Conservation (phyloP, 1,284 basidiomycete genomes). For the Termitomyces sp. region DNA sequence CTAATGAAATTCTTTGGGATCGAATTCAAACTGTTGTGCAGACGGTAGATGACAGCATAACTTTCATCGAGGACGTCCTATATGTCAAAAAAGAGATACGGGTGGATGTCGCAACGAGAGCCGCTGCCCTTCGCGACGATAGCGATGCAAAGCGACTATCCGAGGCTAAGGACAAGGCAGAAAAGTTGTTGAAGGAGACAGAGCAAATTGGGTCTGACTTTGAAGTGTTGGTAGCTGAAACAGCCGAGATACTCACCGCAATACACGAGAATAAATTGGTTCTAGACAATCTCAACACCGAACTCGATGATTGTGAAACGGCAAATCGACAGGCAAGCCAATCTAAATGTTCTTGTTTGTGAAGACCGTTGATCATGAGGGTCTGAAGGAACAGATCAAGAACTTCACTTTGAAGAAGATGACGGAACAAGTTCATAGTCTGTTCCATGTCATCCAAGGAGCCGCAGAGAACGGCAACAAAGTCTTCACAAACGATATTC, state of each 20-base stretch:
- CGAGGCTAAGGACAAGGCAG: neutral
- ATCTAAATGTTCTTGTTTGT: neutral
- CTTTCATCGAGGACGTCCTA: constrained; percentile 2
- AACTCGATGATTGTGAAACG: constrained; percentile 3
- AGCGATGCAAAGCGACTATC: constrained; percentile 1
- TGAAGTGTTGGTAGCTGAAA: constrained; percentile 2
- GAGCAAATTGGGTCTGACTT: constrained; percentile 5
- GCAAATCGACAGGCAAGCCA: constrained; percentile 6
- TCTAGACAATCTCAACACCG: constrained; percentile 5
- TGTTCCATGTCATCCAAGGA: constrained; percentile 22
- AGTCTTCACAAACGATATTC: constrained; percentile 21
- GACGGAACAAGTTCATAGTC: constrained; percentile 20
- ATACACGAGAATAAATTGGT: neutral
- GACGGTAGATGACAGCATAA: constrained; percentile 1
- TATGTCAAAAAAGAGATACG: neutral
- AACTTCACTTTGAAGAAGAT: constrained; percentile 20
- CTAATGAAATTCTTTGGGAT: constrained; percentile 12
- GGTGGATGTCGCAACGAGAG: constrained; percentile 3
- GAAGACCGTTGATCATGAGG: constrained; percentile 15
- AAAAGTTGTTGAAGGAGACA: constrained; percentile 1
- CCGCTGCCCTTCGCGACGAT: neutral
- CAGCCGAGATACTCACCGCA: neutral
- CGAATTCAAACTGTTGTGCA: constrained; percentile 3
- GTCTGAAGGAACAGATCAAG: constrained; percentile 21
- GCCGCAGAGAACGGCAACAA: constrained; percentile 21